These are phyloP conservation scores for Cymodocea nodosa DNA, from an alignment of 116 monocot genomes.

Conservation along the genomic window DNA sequence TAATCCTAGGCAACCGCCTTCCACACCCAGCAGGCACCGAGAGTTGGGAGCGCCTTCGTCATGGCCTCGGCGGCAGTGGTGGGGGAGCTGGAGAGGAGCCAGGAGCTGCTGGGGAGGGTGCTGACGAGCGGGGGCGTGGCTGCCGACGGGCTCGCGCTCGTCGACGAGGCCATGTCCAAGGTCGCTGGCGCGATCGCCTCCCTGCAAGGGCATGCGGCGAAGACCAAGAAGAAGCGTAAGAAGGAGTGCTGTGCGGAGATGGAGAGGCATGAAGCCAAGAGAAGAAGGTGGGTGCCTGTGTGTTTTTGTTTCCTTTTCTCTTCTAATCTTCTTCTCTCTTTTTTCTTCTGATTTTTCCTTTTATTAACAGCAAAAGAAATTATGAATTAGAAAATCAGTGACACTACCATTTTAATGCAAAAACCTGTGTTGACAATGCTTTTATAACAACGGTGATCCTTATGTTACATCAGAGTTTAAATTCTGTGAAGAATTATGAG, in stretches of 20 bases:
- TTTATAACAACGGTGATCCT: too few species aligned
- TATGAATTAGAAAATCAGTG: too few species aligned
- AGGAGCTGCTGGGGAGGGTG: too few species aligned
- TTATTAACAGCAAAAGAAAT: too few species aligned
- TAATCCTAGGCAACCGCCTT: too few species aligned
- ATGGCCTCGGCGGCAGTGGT: neutral
- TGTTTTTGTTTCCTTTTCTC: neutral
- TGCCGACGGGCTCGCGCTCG: neutral
- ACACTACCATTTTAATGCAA: too few species aligned
- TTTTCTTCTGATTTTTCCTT: neutral
- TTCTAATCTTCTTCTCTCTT: neutral
- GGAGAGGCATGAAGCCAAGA: neutral
- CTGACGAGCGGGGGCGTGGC: too few species aligned
- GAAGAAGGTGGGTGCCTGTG: neutral
- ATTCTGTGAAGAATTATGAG: too few species aligned
- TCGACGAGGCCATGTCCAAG: neutral
- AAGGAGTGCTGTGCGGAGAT: neutral
- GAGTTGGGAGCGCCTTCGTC: too few species aligned
- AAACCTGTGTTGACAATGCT: too few species aligned
- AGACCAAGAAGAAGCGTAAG: neutral
- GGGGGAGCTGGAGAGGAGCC: neutral
- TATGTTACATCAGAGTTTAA: too few species aligned
- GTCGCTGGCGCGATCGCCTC: neutral
- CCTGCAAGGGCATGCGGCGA: neutral
- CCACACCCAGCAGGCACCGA: too few species aligned